A percentile compares a stretch with the other conserved stretches of the same genome.
These are phyloP conservation scores for Forsythia suspensa DNA, from an alignment of 257 asterid genomes.

Conservation along the genomic window DNA sequence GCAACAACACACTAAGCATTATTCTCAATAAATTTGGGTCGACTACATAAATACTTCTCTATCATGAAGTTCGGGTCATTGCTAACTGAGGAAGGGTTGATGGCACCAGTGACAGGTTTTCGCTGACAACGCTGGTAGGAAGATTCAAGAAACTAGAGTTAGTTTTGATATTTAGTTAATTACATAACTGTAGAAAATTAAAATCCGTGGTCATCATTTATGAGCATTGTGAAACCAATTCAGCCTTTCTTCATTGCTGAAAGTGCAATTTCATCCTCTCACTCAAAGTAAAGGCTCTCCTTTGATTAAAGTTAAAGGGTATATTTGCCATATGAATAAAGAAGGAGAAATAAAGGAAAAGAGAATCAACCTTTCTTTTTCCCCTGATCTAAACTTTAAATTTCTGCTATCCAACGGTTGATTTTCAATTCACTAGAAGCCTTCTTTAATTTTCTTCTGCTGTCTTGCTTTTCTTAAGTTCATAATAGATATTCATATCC, in stretches of 20 bases:
- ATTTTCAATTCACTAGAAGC: slow-evolving; percentile 29
- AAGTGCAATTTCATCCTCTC: slow-evolving; percentile 75
- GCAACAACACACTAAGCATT: background rate
- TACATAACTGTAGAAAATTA: slow-evolving; percentile 18
- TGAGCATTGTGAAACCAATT: slow-evolving; percentile 40
- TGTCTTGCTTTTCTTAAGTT: slow-evolving; percentile 26
- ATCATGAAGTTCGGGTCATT: background rate
- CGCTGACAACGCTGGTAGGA: no score
- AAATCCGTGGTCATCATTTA: slow-evolving; percentile 12
- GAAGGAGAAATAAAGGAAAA: slow-evolving; percentile 43
- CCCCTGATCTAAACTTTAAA: slow-evolving; percentile 53
- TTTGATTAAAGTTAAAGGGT: slow-evolving; percentile 66
- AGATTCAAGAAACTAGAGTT: no score
- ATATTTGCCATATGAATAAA: slow-evolving; percentile 50
- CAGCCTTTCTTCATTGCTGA: slow-evolving; percentile 62
- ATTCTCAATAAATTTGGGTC: background rate
- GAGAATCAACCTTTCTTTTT: slow-evolving; percentile 49
- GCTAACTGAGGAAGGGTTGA: no score
- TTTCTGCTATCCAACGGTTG: slow-evolving; percentile 76
- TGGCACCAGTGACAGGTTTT: no score
- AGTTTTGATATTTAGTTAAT: background rate
- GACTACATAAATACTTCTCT: background rate
- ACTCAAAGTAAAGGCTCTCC: slow-evolving; percentile 50
- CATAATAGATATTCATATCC: slow-evolving; percentile 22
- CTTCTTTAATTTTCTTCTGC: slow-evolving; percentile 24